A percentile compares a stretch with the other conserved stretches of the same genome.
Conservation (phyloP, 1,139 yeast genomes). For the Pneumocystis wakefieldiae region DNA sequence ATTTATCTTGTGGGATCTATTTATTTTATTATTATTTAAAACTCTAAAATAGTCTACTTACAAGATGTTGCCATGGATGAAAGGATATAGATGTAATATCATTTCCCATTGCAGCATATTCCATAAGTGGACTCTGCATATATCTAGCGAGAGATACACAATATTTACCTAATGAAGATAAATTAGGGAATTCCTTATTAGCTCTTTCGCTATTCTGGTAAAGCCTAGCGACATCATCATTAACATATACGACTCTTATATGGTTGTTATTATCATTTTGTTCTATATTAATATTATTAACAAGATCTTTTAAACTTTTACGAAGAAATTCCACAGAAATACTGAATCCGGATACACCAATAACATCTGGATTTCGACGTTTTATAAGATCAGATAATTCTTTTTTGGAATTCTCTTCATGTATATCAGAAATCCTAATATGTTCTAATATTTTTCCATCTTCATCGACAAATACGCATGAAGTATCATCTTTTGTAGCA, state of each 20-base stretch:
- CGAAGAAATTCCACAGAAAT: slow-evolving; percentile 52
- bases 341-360: slow-evolving; percentile 79
- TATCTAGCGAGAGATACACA: slow-evolving; percentile 83
- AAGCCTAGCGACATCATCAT: slow-evolving; percentile 84
- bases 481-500: slow-evolving; percentile 65
- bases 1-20: slow-evolving; percentile 42
- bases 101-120: slow-evolving; percentile 66
- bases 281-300: slow-evolving; percentile 19
- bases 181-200: slow-evolving; percentile 67
- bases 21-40: background rate
- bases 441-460: slow-evolving; percentile 64
- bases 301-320: slow-evolving; percentile 32
- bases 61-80: slow-evolving; percentile 57
- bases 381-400: slow-evolving; percentile 42
- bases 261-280: slow-evolving; percentile 22
- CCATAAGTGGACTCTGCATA: slow-evolving; percentile 78
- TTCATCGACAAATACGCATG: slow-evolving; percentile 66
- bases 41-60: background rate
- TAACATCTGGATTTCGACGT: slow-evolving; percentile 60
- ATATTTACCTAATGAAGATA: slow-evolving; percentile 67
- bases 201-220: slow-evolving; percentile 74
- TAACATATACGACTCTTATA: slow-evolving; percentile 60
- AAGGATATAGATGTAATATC: slow-evolving; percentile 59
- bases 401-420: slow-evolving; percentile 41
- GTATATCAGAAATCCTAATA: slow-evolving; percentile 64